A percentile compares a stretch with the other conserved stretches of the same genome.
These are phyloP conservation scores for Adansonia grandidieri DNA, from an alignment of 441 rosid species.

Conservation along the genomic window DNA sequence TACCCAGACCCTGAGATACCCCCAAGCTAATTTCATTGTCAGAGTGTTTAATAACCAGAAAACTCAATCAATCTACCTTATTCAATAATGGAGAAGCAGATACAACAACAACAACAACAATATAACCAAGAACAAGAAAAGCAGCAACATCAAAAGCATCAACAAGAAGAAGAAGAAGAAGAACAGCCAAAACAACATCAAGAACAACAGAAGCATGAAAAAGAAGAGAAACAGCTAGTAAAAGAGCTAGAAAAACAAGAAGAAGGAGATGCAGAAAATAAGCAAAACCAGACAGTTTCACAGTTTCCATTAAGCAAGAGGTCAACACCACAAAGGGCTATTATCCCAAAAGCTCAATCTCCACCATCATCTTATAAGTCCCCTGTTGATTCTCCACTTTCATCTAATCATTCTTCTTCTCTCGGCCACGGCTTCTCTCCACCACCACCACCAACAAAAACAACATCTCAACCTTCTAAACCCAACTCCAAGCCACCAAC, in stretches of 20 bases:
- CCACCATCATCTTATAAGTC: slow-evolving; percentile 23
- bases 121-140: background rate
- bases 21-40: background rate
- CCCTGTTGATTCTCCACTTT: slow-evolving; percentile 23
- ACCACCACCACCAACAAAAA: slow-evolving; percentile 29
- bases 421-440: slow-evolving; percentile 29
- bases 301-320: background rate
- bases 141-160: background rate
- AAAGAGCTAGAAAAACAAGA: background rate
- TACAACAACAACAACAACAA: background rate
- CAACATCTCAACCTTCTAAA: slow-evolving; percentile 21
- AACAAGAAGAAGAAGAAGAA: background rate
- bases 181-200: background rate
- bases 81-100: slow-evolving; percentile 14
- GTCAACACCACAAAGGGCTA: slow-evolving; percentile 25
- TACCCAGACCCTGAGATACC: background rate
- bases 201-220: background rate
- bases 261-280: slow-evolving; percentile 2
- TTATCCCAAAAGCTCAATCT: slow-evolving; percentile 15
- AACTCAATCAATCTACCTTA: background rate
- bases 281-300: background rate
- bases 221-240: background rate
- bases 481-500: slow-evolving; percentile 15
- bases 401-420: slow-evolving; percentile 30
- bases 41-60: background rate